Conservation (phyloP, 805 yeast genomes). For the Dipodascus albidus region DNA sequence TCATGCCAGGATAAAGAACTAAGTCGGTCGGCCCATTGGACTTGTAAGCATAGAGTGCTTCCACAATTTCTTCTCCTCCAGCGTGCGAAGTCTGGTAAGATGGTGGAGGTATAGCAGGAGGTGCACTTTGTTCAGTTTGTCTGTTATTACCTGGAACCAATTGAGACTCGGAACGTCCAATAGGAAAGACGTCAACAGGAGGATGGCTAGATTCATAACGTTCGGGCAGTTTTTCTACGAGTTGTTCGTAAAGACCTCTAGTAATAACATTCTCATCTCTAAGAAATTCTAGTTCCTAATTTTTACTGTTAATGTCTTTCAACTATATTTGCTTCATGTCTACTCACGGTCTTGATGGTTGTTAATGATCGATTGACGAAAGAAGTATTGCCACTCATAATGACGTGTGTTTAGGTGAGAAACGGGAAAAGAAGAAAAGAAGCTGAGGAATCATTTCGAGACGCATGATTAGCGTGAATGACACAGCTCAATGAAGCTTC, state of each 20-base stretch:
- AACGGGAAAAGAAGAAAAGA: too few relatives aligned
- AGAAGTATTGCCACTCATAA: slow-evolving; percentile 22
- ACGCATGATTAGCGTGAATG: too few relatives aligned
- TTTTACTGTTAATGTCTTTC: background rate
- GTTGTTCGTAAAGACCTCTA: slow-evolving; percentile 39
- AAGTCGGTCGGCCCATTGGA: slow-evolving; percentile 74
- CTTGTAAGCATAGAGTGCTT: slow-evolving; percentile 62
- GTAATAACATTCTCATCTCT: slow-evolving; percentile 63
- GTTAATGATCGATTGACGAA: slow-evolving; percentile 69
- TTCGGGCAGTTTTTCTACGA: slow-evolving; percentile 43
- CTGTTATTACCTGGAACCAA: slow-evolving; percentile 3
- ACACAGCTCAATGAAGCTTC: too few relatives aligned
- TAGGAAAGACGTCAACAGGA: slow-evolving; percentile 31
- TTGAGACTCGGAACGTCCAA: slow-evolving; percentile 12
- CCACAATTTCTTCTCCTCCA: slow-evolving; percentile 29
- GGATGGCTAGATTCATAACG: slow-evolving; percentile 41
- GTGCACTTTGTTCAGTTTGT: slow-evolving; percentile 8
- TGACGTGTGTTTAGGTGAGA: too few relatives aligned
- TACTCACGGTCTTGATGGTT: slow-evolving; percentile 45
- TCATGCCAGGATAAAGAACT: slow-evolving; percentile 51
- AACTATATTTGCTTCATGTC: background rate
- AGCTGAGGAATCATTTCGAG: too few relatives aligned
- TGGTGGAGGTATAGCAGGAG: slow-evolving; percentile 17
- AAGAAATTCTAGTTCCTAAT: slow-evolving; percentile 65
- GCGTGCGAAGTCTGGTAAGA: slow-evolving; percentile 15